Evolutionary conservation across 2,329 filamentous ascomycete species (phyloP).

Genomic region (Dactylellina leptospora): DNA sequence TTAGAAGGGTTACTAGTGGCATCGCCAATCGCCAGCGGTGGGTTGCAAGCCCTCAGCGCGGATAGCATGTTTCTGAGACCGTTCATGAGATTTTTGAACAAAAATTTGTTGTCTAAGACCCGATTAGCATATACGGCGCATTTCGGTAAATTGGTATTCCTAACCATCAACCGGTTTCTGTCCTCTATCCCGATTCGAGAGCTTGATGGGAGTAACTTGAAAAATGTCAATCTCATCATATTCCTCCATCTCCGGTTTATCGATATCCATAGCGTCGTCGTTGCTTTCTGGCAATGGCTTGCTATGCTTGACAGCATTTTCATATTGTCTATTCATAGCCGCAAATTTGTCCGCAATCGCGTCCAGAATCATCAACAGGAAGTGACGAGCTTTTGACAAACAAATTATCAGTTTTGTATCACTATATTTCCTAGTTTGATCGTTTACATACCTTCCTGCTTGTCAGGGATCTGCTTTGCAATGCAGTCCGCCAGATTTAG

Average conservation of each 20-base stretch:
- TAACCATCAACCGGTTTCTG: constrained; percentile 77
- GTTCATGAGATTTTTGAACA: constrained; percentile 96
- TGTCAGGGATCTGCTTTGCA: constrained; percentile 83
- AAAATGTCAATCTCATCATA: constrained; percentile 99
- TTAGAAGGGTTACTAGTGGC: constrained; percentile 83
- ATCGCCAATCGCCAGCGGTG: constrained; percentile 63
- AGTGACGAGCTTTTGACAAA: constrained; percentile 91
- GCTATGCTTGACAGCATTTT: constrained; percentile 92
- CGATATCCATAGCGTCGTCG: constrained; percentile 81
- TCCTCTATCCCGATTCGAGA: constrained; percentile 85
- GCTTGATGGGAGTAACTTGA: constrained; percentile 93
- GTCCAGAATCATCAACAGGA: constrained; percentile 95
- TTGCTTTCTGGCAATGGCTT: constrained; percentile 70
- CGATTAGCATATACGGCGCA: constrained; percentile 25
- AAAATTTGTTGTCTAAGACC: constrained; percentile 89
- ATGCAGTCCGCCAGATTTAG: constrained; percentile 99
- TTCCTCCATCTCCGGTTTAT: constrained; percentile 73
- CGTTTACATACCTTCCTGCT: constrained; percentile 72
- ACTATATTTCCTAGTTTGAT: too few relatives aligned
- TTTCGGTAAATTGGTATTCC: background rate
- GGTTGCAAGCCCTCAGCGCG: constrained; percentile 89
- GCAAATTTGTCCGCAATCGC: constrained; percentile 98
- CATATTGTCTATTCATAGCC: constrained; percentile 95
- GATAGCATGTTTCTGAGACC: constrained; percentile 97
- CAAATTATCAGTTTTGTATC: too few relatives aligned